Conservation (phyloP, 129 eudicot species). For the Lactuca sativa region DNA sequence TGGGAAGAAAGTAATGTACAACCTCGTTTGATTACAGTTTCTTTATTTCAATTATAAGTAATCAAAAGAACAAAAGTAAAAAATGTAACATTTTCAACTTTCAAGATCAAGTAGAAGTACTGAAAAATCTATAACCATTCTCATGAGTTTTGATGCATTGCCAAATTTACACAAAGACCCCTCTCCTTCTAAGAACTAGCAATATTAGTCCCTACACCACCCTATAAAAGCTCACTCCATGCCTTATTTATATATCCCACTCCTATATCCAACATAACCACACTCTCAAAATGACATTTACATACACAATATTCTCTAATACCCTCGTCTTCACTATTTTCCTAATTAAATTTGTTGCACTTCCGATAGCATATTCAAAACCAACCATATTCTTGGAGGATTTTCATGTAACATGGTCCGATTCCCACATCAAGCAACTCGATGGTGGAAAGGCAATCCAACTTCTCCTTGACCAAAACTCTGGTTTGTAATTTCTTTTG, state of each 20-base stretch:
- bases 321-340: slow-evolving; percentile 20
- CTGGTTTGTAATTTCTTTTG: slow-evolving; percentile 43
- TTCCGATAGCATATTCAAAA: slow-evolving; percentile 36
- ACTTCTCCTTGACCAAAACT: slow-evolving; percentile 69
- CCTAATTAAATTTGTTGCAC: slow-evolving; percentile 21
- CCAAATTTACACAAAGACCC: slow-evolving; percentile 12
- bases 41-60: neutral
- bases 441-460: slow-evolving; percentile 84
- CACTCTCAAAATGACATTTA: slow-evolving; percentile 23
- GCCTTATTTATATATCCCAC: slow-evolving; percentile 15
- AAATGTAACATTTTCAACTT: neutral
- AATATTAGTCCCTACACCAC: slow-evolving; percentile 22
- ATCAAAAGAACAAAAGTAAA: neutral
- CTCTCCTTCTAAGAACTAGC: neutral
- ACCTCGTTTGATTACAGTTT: neutral
- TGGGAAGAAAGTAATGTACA: neutral
- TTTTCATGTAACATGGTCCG: slow-evolving; percentile 75
- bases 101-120: neutral
- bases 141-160: neutral
- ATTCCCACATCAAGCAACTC: slow-evolving; percentile 62
- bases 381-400: slow-evolving; percentile 82
- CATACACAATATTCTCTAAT: slow-evolving; percentile 12
- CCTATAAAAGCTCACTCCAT: neutral
- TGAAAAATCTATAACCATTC: neutral
- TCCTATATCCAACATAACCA: slow-evolving; percentile 26